phyloP scores from a whole-genome alignment of 2,329 filamentous ascomycete species.

The Scytalidium sp. region DNA sequence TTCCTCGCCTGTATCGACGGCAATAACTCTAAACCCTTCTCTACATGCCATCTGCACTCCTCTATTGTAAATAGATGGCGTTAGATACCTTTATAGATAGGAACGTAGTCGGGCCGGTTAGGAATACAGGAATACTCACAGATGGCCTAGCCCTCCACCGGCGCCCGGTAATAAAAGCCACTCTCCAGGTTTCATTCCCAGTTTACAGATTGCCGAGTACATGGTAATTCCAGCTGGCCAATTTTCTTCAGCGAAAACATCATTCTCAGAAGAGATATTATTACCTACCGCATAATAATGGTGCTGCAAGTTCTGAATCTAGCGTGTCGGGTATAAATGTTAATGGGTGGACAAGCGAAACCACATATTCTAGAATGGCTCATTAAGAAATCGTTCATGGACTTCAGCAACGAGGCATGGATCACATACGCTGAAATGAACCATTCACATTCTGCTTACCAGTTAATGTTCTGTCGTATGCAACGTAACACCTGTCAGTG shows the following conservation, averaged over 20 bases:
- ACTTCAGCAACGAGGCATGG: background rate
- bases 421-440: conserved; percentile 9
- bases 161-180: conserved; percentile 15
- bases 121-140: background rate
- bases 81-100: background rate
- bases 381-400: background rate
- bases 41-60: conserved; percentile 14
- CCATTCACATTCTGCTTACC: conserved; percentile 38
- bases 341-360: conserved; percentile 53
- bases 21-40: conserved; percentile 13
- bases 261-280: background rate
- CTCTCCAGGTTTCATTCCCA: conserved; percentile 27
- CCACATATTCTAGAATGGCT: conserved; percentile 31
- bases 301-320: conserved; percentile 52
- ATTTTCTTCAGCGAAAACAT: background rate
- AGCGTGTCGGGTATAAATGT: conserved; percentile 50
- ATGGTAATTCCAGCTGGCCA: conserved; percentile 64
- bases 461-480: too few relatives aligned
- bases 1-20: conserved; percentile 9
- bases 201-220: conserved; percentile 60
- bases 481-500: background rate
- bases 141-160: conserved; percentile 15
- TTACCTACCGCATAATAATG: conserved; percentile 56
- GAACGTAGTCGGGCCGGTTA: background rate
- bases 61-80: background rate